Conservation (phyloP, 495 filamentous ascomycete species). For the Podospora pseudocomata region DNA sequence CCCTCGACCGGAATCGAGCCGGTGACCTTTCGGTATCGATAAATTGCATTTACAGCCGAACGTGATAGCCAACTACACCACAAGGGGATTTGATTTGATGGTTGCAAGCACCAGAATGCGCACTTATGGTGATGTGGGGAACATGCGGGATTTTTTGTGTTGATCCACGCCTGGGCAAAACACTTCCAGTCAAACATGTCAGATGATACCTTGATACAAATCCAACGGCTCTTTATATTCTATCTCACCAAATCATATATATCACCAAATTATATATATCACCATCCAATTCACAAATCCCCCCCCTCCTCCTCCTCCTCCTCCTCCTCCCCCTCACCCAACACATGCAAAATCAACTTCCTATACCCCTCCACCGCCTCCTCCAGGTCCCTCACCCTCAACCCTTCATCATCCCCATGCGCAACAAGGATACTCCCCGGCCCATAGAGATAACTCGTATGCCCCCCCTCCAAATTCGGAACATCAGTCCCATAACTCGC, state of each 20-base stretch:
- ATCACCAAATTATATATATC: not conserved
- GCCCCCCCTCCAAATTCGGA: conserved; percentile 65
- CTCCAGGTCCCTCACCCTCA: conserved; percentile 65
- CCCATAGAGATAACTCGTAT: conserved; percentile 83
- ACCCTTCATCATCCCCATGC: conserved; percentile 78
- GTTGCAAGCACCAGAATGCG: too few relatives aligned
- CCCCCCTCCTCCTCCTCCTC: not conserved
- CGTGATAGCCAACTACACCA: conserved; percentile 15
- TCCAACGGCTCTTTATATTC: not conserved
- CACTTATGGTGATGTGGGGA: too few relatives aligned
- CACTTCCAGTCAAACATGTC: too few relatives aligned
- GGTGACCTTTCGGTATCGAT: conserved; percentile 14
- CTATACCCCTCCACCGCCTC: conserved; percentile 69
- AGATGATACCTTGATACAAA: not conserved
- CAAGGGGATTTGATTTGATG: conserved; percentile 10
- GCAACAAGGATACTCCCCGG: conserved; percentile 87
- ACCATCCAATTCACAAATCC: conserved; percentile 2
- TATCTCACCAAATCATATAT: not conserved
- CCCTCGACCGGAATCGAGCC: conserved; percentile 14
- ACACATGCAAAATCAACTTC: conserved; percentile 60
- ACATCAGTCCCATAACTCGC: conserved; percentile 95
- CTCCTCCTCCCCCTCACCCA: conserved; percentile 24
- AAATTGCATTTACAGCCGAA: conserved; percentile 13
- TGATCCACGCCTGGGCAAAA: too few relatives aligned
- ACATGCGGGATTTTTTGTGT: too few relatives aligned